Conservation (phyloP, 805 yeast species). For the Zygosaccharomyces bisporus region DNA sequence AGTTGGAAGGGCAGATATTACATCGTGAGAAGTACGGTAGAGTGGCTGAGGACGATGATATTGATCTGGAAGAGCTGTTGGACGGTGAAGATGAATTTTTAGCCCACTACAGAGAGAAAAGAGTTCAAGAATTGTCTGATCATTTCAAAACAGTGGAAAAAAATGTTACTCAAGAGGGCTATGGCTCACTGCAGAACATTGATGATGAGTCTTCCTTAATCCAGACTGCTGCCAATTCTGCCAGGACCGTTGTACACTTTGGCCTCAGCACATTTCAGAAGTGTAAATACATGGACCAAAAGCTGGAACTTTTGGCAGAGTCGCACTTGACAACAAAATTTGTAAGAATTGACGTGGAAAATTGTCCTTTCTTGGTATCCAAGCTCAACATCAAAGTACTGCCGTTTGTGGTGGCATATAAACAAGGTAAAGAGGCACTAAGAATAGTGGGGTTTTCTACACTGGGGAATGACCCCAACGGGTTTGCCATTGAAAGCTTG, state of each 20-base stretch:
- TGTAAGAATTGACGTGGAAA: conserved; percentile 52
- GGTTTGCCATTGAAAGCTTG: conserved; percentile 46
- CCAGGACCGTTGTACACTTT: conserved; percentile 55
- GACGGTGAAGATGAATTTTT: conserved; percentile 51
- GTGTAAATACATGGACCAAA: conserved; percentile 56
- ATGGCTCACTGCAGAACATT: conserved; percentile 43
- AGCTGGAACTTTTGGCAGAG: conserved; percentile 45
- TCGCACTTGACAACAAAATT: conserved; percentile 56
- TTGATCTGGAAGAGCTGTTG: conserved; percentile 41
- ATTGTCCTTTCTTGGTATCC: conserved; percentile 69
- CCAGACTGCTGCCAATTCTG: conserved; percentile 44
- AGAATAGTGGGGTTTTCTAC: conserved; percentile 68
- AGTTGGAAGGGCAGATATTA: conserved; percentile 7
- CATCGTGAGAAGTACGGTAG: conserved; percentile 3
- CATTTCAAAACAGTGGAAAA: conserved; percentile 38
- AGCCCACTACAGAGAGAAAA: conserved; percentile 54
- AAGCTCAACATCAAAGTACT: conserved; percentile 61
- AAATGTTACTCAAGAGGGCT: conserved; percentile 38
- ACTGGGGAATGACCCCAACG: conserved; percentile 47
- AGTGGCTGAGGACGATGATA: conserved; percentile 12
- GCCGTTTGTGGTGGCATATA: conserved; percentile 65
- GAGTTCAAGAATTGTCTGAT: conserved; percentile 55
- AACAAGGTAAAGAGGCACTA: conserved; percentile 53
- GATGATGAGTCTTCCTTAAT: conserved; percentile 56
- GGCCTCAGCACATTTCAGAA: conserved; percentile 56